These are phyloP conservation scores for Fragaria vesca DNA, from an alignment of 306 rosid genomes.

Conservation along the genomic window DNA sequence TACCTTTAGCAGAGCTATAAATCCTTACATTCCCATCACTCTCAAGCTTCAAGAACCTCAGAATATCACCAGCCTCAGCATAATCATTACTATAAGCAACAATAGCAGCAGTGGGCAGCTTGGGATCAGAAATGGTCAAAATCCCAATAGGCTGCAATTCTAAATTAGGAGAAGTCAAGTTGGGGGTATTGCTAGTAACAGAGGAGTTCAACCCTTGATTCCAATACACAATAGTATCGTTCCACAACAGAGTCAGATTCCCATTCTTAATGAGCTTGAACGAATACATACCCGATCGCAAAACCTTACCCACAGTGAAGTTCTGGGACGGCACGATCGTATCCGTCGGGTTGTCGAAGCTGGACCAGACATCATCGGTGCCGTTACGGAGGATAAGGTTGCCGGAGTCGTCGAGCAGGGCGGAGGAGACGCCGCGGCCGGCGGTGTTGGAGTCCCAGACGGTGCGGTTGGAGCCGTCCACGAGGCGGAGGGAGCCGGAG, in stretches of 20 bases:
- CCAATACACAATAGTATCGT: constrained; percentile 44
- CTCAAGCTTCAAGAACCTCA: constrained; percentile 56
- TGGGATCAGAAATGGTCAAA: constrained; percentile 45
- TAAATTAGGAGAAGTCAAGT: constrained; percentile 42
- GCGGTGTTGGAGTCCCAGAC: constrained; percentile 62
- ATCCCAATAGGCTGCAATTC: constrained; percentile 40
- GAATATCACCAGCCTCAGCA: constrained; percentile 36
- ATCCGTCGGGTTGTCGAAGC: constrained; percentile 64
- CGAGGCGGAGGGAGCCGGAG: constrained; percentile 54
- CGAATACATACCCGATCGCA: constrained; percentile 54
- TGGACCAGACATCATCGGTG: constrained; percentile 49
- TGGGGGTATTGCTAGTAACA: constrained; percentile 4
- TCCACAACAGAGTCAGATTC: constrained; percentile 59
- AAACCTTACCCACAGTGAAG: constrained; percentile 35
- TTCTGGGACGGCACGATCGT: constrained; percentile 59
- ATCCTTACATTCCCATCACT: constrained; percentile 74
- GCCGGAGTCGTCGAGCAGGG: constrained; percentile 44
- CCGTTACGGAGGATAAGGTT: constrained; percentile 42
- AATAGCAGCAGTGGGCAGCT: constrained; percentile 24
- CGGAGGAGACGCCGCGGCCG: constrained; percentile 51
- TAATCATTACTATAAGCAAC: constrained; percentile 67
- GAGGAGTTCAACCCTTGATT: constrained; percentile 57
- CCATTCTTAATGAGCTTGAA: constrained; percentile 39
- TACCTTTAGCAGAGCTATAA: constrained; percentile 43
- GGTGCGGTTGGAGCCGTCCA: constrained; percentile 52